Conservation (phyloP, 2,329 filamentous ascomycete species). For the Botrytis hyacinthi region DNA sequence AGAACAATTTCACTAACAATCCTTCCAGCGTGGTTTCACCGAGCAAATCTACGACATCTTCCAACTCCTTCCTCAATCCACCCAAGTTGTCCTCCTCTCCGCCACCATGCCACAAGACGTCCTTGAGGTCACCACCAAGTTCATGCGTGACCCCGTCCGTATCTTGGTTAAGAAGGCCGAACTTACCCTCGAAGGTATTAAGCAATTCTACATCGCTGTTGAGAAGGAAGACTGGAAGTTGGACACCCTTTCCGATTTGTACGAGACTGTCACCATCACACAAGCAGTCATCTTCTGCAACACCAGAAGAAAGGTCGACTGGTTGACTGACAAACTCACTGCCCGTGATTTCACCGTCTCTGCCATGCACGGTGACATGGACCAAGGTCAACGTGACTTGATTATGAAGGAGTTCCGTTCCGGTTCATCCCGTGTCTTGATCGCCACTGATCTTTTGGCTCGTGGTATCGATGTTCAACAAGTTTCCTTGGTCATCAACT, state of each 20-base stretch:
- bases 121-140: conserved; percentile 98
- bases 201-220: conserved; percentile 99
- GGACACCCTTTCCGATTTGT: conserved; percentile 96
- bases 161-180: conserved; percentile 99
- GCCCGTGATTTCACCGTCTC: conserved; percentile 98
- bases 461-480: conserved; percentile 99
- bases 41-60: conserved; percentile 99
- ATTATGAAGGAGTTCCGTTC: conserved; percentile 99
- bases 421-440: conserved; percentile 96
- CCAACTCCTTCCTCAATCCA: conserved; percentile 95
- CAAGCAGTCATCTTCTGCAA: conserved; percentile 99
- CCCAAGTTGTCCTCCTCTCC: conserved; percentile 96
- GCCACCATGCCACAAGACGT: conserved; percentile 99
- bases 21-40: conserved; percentile 83
- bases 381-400: conserved; percentile 93
- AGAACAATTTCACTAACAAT: conserved; percentile 39
- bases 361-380: conserved; percentile 99
- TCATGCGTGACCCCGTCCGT: conserved; percentile 99
- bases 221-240: conserved; percentile 99
- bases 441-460: conserved; percentile 94
- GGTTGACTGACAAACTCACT: conserved; percentile 99
- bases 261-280: conserved; percentile 99
- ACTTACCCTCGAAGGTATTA: conserved; percentile 99
- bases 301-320: conserved; percentile 99
- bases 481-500: conserved; percentile 99